phyloP scores from a whole-genome alignment of 2,329 filamentous ascomycete genomes.

The Tolypocladium album region DNA sequence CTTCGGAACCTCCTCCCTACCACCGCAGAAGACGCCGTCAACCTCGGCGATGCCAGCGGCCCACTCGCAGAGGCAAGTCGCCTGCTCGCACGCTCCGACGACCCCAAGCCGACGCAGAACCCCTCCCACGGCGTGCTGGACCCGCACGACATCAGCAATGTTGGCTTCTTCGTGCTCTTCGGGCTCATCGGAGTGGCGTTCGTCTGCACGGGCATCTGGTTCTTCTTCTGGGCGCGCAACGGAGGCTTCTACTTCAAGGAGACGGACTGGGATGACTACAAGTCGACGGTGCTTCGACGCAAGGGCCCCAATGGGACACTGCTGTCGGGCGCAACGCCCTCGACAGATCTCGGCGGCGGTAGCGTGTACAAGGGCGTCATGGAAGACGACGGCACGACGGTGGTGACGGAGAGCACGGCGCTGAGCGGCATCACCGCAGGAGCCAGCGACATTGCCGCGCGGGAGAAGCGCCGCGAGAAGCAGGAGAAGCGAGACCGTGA shows the following conservation, averaged over 20 bases:
- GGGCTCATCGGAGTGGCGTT: constrained; percentile 71
- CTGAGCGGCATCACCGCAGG: constrained; percentile 48
- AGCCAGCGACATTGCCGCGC: constrained; percentile 42
- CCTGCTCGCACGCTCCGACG: constrained; percentile 24
- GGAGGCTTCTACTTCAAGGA: constrained; percentile 83
- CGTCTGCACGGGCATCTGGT: constrained; percentile 74
- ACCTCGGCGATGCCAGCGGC: constrained; percentile 21
- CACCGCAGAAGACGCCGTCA: constrained; percentile 10
- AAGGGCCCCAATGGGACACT: constrained; percentile 84
- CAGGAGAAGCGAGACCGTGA: constrained; percentile 34
- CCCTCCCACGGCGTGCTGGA: constrained; percentile 38
- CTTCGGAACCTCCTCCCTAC: constrained; percentile 18
- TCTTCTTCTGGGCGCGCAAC: constrained; percentile 98
- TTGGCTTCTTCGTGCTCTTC: constrained; percentile 74
- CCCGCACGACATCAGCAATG: constrained; percentile 49
- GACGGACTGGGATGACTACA: constrained; percentile 97
- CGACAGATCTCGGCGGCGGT: constrained; percentile 77
- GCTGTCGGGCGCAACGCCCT: constrained; percentile 69
- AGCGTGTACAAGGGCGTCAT: constrained; percentile 70
- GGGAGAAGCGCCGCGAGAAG: constrained; percentile 46
- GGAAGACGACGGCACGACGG: constrained; percentile 34
- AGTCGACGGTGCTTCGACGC: constrained; percentile 80
- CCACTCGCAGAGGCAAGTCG: constrained; percentile 30
- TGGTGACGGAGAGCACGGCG: constrained; percentile 31
- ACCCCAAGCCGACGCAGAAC: constrained; percentile 19